Evolutionary conservation across 306 rosid genomes (phyloP).

Genomic region (Luffa acutangula): DNA sequence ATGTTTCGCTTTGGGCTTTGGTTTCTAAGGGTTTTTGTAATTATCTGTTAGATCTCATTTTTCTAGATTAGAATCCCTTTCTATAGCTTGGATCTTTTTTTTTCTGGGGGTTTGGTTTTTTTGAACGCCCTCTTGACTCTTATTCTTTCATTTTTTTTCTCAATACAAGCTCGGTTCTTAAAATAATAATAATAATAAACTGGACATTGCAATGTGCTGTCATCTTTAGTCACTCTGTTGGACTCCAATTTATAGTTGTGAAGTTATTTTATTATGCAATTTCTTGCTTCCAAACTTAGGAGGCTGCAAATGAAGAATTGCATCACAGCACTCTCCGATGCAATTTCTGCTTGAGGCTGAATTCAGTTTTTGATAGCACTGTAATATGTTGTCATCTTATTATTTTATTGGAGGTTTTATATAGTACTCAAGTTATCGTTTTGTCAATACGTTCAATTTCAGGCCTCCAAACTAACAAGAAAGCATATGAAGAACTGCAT

Average conservation of each 20-base stretch:
- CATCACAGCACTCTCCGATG: conserved; percentile 66
- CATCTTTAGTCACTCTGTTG: not conserved
- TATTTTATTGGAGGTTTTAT: not conserved
- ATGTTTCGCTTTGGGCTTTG: too few species aligned
- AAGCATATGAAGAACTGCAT: conserved; percentile 48
- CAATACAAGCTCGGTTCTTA: too few species aligned
- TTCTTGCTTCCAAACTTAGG: conserved; percentile 54
- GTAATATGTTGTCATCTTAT: not conserved
- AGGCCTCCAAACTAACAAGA: conserved; percentile 61
- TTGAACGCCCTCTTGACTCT: too few species aligned
- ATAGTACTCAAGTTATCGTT: not conserved
- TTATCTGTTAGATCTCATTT: too few species aligned
- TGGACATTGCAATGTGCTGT: not conserved
- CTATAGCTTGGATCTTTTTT: too few species aligned
- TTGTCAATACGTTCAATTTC: conserved; percentile 18
- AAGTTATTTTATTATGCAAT: not conserved
- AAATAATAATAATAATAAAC: not conserved
- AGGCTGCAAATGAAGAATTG: conserved; percentile 41
- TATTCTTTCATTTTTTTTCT: too few species aligned
- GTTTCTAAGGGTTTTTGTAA: too few species aligned
- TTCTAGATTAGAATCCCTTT: too few species aligned
- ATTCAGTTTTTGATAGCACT: not conserved
- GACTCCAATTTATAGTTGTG: not conserved
- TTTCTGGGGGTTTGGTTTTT: too few species aligned
- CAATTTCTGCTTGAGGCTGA: conserved; percentile 50